phyloP scores from a whole-genome alignment of 306 rosid species.

The Begonia masoniana region DNA sequence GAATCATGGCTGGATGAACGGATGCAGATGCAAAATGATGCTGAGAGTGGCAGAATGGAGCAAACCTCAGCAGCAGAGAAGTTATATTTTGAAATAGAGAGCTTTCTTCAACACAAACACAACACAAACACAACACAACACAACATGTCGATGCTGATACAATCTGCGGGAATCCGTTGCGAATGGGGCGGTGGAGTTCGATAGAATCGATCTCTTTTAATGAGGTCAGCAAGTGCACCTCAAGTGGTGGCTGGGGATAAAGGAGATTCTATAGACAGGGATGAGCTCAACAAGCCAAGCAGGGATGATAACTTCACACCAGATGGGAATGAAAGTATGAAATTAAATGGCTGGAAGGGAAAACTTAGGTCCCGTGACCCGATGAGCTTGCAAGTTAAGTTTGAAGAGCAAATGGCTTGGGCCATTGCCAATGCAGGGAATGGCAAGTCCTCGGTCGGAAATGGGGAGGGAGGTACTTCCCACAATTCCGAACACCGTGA shows the following conservation, averaged over 20 bases:
- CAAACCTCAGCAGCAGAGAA: constrained; percentile 61
- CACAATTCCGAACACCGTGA: not conserved
- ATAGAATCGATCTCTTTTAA: constrained; percentile 71
- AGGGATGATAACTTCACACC: constrained; percentile 24
- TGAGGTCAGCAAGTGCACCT: constrained; percentile 74
- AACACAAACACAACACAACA: too few species aligned
- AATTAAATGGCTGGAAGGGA: constrained; percentile 32
- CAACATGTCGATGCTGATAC: too few species aligned
- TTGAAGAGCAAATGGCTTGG: too few species aligned
- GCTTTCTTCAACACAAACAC: constrained; percentile 63
- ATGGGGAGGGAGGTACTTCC: too few species aligned
- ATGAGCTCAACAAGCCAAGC: constrained; percentile 66
- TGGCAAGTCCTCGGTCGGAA: too few species aligned
- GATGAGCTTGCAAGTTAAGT: too few species aligned
- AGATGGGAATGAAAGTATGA: constrained; percentile 22
- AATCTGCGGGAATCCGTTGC: too few species aligned
- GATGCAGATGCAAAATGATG: constrained; percentile 70
- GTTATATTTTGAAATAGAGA: constrained; percentile 75
- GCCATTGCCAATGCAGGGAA: not conserved
- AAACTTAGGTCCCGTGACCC: constrained; percentile 6
- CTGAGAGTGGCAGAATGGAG: constrained; percentile 28
- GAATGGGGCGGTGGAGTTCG: constrained; percentile 11
- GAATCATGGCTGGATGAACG: constrained; percentile 97
- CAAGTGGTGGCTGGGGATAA: constrained; percentile 62
- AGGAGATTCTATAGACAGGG: constrained; percentile 60